A percentile compares a stretch with the other conserved stretches of the same genome.
Evolutionary conservation across 495 filamentous ascomycete species (phyloP).

Genomic region (Wilcoxina mikolae): DNA sequence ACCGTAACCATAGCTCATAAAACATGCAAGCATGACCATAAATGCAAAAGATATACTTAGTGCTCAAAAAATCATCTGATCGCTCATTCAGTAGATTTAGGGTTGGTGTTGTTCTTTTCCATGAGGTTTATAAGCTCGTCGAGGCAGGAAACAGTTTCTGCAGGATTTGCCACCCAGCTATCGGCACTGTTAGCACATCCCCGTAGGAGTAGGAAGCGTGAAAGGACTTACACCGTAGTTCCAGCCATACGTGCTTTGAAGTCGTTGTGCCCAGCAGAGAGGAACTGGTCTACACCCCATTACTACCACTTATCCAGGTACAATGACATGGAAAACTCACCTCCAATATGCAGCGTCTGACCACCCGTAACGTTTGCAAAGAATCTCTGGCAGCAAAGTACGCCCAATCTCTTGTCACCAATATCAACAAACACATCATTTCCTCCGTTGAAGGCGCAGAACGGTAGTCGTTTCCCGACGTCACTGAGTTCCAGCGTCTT

Average conservation of each 20-base stretch:
- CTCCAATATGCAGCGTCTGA: conserved; percentile 35
- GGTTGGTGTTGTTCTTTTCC: conserved; percentile 11
- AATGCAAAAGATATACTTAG: no score
- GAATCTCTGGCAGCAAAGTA: conserved; percentile 80
- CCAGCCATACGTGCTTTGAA: conserved; percentile 67
- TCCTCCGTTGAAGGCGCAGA: conserved; percentile 96
- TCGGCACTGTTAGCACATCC: conserved; percentile 44
- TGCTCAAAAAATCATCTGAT: no score
- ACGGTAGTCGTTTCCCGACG: conserved; percentile 58
- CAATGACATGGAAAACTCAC: no score
- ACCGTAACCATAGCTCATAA: no score
- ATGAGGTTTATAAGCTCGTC: conserved; percentile 56
- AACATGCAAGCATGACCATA: no score
- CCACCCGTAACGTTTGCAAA: conserved; percentile 56
- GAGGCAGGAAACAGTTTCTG: conserved; percentile 73
- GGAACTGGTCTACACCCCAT: no score
- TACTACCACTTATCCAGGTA: no score
- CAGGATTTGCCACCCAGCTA: conserved; percentile 84
- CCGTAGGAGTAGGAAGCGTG: conserved; percentile 31
- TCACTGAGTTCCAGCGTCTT: conserved; percentile 74
- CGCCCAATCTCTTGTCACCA: conserved; percentile 92
- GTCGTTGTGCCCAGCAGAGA: conserved; percentile 89
- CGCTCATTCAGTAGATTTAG: no score
- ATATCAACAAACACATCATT: conserved; percentile 98
- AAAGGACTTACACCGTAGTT: conserved; percentile 37